Evolutionary conservation across 1,284 basidiomycete species (phyloP).

Genomic region (Acaromyces ingoldii): DNA sequence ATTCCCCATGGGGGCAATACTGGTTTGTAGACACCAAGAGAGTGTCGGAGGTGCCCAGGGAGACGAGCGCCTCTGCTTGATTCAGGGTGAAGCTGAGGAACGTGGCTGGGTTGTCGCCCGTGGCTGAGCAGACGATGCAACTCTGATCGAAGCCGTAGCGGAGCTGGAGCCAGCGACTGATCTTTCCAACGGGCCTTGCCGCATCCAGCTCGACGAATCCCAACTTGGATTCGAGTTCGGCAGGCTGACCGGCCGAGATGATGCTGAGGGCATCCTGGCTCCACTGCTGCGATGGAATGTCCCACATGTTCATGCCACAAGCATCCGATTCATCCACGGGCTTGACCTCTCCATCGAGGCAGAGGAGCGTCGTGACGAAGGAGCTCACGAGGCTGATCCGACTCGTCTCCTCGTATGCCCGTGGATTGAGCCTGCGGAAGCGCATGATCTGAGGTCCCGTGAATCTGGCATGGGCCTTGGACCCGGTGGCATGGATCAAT

Average conservation of each 20-base stretch:
- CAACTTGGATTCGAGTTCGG: slow-evolving; percentile 63
- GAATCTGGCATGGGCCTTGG: slow-evolving; percentile 79
- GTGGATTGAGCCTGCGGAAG: slow-evolving; percentile 59
- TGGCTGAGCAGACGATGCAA: slow-evolving; percentile 77
- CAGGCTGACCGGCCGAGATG: slow-evolving; percentile 47
- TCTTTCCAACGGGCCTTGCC: slow-evolving; percentile 64
- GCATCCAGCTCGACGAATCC: slow-evolving; percentile 69
- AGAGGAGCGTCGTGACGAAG: slow-evolving; percentile 74
- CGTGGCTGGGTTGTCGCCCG: slow-evolving; percentile 86
- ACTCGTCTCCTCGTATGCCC: slow-evolving; percentile 64
- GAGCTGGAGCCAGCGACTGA: slow-evolving; percentile 68
- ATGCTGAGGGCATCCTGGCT: background rate
- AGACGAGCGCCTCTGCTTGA: slow-evolving; percentile 81
- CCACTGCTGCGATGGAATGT: slow-evolving; percentile 33
- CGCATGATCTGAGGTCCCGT: slow-evolving; percentile 78
- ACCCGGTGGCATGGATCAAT: slow-evolving; percentile 72
- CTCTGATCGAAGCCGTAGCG: slow-evolving; percentile 72
- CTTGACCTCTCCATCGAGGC: slow-evolving; percentile 58
- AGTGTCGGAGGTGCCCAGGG: slow-evolving; percentile 86
- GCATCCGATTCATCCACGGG: slow-evolving; percentile 67
- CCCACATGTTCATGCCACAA: slow-evolving; percentile 78
- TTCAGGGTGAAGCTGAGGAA: slow-evolving; percentile 64
- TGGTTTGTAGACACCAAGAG: slow-evolving; percentile 63
- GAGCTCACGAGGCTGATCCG: slow-evolving; percentile 76
- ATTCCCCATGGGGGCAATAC: slow-evolving; percentile 55